These are phyloP conservation scores for Anacardium occidentale DNA, from an alignment of 345 rosid species.

Conservation along the genomic window DNA sequence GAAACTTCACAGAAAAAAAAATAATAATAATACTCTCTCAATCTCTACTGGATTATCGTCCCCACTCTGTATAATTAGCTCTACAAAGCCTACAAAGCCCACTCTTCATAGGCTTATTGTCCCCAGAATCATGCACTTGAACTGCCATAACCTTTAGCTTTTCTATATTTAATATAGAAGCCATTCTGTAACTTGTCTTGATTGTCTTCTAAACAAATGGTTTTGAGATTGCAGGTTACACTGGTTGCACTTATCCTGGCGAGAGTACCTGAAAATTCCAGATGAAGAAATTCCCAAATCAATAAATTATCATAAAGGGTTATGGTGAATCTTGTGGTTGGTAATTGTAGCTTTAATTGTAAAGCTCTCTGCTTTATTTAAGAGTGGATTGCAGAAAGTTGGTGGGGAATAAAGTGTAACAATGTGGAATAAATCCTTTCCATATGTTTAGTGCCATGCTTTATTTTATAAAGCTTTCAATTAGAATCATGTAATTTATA, in stretches of 20 bases:
- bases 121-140: background rate
- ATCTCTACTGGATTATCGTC: background rate
- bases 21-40: background rate
- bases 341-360: slow-evolving; percentile 13
- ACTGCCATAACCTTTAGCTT: background rate
- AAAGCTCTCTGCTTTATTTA: slow-evolving; percentile 10
- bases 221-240: slow-evolving; percentile 47
- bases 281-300: background rate
- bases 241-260: slow-evolving; percentile 56
- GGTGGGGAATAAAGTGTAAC: background rate
- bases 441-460: background rate
- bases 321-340: slow-evolving; percentile 7
- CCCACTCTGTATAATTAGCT: slow-evolving; percentile 1
- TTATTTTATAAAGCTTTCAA: background rate
- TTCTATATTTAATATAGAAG: too few relatives aligned
- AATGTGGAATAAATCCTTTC: background rate
- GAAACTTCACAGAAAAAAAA: slow-evolving; percentile 6
- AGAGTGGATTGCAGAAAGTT: background rate
- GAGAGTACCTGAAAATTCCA: slow-evolving; percentile 42
- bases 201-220: background rate
- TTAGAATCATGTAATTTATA: background rate
- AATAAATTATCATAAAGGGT: slow-evolving; percentile 17
- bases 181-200: background rate
- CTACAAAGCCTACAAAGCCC: background rate
- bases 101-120: background rate